phyloP scores from a whole-genome alignment of 2,329 filamentous ascomycete genomes.

The Purpureocillium takamizusanense region DNA sequence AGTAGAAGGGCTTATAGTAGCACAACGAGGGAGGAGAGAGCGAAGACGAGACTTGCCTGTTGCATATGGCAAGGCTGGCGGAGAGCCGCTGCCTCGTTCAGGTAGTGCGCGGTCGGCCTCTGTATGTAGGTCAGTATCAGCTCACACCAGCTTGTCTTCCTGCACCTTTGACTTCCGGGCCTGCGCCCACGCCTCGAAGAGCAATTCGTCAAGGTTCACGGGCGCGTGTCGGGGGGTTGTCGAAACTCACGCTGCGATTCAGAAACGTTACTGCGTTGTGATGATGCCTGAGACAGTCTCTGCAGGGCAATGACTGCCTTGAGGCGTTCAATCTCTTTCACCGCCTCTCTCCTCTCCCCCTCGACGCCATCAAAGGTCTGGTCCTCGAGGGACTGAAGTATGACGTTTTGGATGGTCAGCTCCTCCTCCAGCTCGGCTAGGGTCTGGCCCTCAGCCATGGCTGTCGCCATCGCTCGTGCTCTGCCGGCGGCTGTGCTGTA shows the following conservation, averaged over 20 bases:
- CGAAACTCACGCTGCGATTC: no score
- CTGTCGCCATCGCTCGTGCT: conserved; percentile 2
- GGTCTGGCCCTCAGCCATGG: conserved; percentile 7
- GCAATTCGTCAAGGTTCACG: no score
- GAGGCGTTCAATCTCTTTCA: conserved; percentile 19
- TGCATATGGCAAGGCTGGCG: background rate
- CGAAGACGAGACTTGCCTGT: background rate
- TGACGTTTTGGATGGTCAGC: conserved; percentile 30
- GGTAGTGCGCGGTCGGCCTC: background rate
- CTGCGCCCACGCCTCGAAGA: no score
- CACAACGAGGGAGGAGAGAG: background rate
- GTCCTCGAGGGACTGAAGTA: conserved; percentile 30
- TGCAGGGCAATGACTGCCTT: conserved; percentile 17
- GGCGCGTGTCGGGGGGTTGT: no score
- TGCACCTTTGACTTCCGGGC: no score
- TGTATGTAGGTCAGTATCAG: background rate
- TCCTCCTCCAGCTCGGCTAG: conserved; percentile 32
- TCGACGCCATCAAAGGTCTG: conserved; percentile 19
- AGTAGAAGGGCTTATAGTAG: no score
- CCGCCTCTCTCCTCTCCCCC: conserved; percentile 16
- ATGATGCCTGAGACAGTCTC: conserved; percentile 2
- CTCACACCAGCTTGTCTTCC: no score
- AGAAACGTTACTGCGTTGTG: no score
- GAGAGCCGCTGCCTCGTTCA: background rate
- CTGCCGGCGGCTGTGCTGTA: background rate